Evolutionary conservation across 176 grass and related monocot species (phyloP).

Genomic region (Oryza coarctata): DNA sequence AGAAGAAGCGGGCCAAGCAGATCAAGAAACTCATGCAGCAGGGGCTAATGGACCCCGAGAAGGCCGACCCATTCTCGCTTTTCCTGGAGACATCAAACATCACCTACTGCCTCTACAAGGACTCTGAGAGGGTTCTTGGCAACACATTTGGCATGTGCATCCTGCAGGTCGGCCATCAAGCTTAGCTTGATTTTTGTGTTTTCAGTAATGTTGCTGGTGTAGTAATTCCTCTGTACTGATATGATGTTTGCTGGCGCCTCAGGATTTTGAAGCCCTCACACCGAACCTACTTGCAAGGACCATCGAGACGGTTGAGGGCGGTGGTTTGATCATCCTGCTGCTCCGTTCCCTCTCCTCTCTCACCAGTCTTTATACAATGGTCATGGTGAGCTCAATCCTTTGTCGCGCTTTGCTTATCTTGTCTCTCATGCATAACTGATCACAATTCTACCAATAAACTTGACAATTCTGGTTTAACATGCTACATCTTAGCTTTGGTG

Average conservation of each 20-base stretch:
- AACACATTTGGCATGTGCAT: constrained; percentile 99
- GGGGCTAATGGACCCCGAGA: constrained; percentile 88
- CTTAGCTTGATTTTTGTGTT: background rate
- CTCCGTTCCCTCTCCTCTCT: constrained; percentile 85
- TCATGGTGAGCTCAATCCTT: constrained; percentile 67
- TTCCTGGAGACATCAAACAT: constrained; percentile 81
- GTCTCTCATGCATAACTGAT: background rate
- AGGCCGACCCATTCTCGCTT: constrained; percentile 87
- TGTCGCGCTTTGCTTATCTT: background rate
- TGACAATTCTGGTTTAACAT: background rate
- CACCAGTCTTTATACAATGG: constrained; percentile 88
- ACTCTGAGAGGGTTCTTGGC: constrained; percentile 86
- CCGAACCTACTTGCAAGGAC: constrained; percentile 86
- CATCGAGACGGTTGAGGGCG: constrained; percentile 90
- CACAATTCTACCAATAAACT: background rate
- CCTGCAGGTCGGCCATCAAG: constrained; percentile 58
- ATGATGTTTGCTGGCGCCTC: background rate
- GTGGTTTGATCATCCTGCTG: constrained; percentile 82
- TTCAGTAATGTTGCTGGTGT: background rate
- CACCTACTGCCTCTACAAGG: constrained; percentile 82
- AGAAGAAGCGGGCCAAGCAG: constrained; percentile 92
- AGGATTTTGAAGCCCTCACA: constrained; percentile 94
- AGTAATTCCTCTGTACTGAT: background rate
- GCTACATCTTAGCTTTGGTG: background rate
- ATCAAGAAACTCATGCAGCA: constrained; percentile 86